Conservation (phyloP, 257 asterid species). For the Verbascum thapsus region DNA sequence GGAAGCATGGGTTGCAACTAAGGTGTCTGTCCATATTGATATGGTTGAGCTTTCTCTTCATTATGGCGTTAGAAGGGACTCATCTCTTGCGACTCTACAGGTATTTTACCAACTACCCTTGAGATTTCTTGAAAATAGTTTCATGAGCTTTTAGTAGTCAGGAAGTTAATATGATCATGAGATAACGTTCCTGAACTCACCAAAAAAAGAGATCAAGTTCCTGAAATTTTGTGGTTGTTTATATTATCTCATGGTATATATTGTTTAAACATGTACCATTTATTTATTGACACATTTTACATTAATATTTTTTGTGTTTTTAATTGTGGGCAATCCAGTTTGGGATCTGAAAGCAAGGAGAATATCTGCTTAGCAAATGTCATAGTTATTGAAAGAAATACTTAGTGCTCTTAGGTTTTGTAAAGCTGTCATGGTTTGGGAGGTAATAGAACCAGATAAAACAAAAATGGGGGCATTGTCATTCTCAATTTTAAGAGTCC, state of each 20-base stretch:
- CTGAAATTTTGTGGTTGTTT: neutral
- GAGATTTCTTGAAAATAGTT: conserved; percentile 5
- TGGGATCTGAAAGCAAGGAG: neutral
- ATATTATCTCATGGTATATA: neutral
- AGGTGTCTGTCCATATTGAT: conserved; percentile 67
- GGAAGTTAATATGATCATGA: neutral
- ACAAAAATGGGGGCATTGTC: conserved; percentile 17
- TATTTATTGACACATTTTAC: neutral
- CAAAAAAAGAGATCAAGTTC: neutral
- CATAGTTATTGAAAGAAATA: neutral
- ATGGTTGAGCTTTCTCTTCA: conserved; percentile 84
- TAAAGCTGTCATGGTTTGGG: neutral
- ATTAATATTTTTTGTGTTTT: neutral
- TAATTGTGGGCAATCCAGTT: neutral
- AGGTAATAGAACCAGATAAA: conserved; percentile 14
- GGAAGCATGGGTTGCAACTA: conserved; percentile 61
- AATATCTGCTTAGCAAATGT: conserved; percentile 15
- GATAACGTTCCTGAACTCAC: no score
- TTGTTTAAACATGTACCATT: neutral
- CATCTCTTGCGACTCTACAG: conserved; percentile 92
- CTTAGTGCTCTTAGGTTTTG: neutral
- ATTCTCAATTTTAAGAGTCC: conserved; percentile 5
- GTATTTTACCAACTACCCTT: conserved; percentile 40
- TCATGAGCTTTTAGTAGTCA: conserved; percentile 2
- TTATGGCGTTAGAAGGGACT: conserved; percentile 81